phyloP scores from a whole-genome alignment of 257 asterid species.

The Vinca minor region DNA sequence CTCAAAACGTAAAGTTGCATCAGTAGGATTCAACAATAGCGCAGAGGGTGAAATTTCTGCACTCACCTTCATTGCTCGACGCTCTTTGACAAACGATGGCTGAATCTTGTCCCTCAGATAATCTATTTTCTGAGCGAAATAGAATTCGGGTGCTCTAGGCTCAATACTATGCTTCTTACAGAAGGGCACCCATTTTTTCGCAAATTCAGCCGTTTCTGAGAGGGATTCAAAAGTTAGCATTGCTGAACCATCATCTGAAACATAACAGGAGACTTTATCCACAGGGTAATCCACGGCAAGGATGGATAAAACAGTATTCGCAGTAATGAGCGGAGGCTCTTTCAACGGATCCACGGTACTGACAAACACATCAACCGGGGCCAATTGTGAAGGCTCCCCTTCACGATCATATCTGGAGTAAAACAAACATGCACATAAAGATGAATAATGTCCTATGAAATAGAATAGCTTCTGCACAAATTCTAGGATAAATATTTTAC shows the following conservation, averaged over 20 bases:
- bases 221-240: slow-evolving; percentile 92
- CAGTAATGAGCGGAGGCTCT: slow-evolving; percentile 89
- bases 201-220: slow-evolving; percentile 81
- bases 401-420: slow-evolving; percentile 55
- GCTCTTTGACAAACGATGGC: slow-evolving; percentile 77
- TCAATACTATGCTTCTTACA: slow-evolving; percentile 71
- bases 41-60: no score
- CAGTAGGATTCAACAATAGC: no score
- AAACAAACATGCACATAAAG: background rate
- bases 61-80: slow-evolving; percentile 86
- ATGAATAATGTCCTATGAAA: slow-evolving; percentile 4
- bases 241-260: slow-evolving; percentile 90
- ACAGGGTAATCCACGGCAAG: slow-evolving; percentile 85
- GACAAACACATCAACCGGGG: slow-evolving; percentile 59
- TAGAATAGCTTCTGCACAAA: background rate
- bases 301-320: slow-evolving; percentile 83
- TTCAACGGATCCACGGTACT: slow-evolving; percentile 86
- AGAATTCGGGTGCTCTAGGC: slow-evolving; percentile 93
- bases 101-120: slow-evolving; percentile 71
- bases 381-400: slow-evolving; percentile 62
- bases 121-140: slow-evolving; percentile 75
- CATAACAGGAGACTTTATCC: slow-evolving; percentile 80
- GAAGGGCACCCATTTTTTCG: slow-evolving; percentile 88
- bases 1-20: background rate
- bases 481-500: background rate